Base-by-base conservation (phyloP, 2,329 filamentous ascomycete genomes). In the Aspergillus chevalieri region DNA sequence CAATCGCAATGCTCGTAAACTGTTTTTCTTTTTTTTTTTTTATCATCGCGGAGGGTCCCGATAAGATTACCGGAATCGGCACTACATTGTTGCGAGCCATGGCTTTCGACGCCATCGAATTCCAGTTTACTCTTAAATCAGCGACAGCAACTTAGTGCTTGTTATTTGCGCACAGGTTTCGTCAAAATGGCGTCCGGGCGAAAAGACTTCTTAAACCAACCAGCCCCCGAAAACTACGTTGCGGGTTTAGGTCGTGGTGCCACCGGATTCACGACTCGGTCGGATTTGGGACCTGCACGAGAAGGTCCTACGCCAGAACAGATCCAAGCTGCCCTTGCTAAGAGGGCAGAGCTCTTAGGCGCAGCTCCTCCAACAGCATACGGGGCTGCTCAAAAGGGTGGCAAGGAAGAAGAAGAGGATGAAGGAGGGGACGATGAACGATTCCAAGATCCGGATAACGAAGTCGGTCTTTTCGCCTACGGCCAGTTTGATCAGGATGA, bases 401-500 rank as follows among this genome's bases (percentile, higher is more conserved):
- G 62, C 38, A 78, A 80, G 52, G 80, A 82, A 15, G 75, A 78
- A 44, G 84, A 87, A 46, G 82, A 87, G 15, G 84, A 86, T 12
- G 33, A 87, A 30, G 85, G 86, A 47, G 85, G 86, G 49, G 84
- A 87, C 47, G 85, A 89, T 49, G 86, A 87, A 33, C 82, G 92
- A 43, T 97, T 90, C 64, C 90, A 95, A 65, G 93, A 98, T 66
- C 93, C 93, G 1, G 93, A 98, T 62, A 97, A 97, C 64, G 93
- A 98, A 69, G 87, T 93, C 44, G 93, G 94, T 4, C 77, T 98
- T 19, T 98, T 98, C 64, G 91, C 93, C 3, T 92, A 89, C 49
- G 93, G 93, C 33, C 87, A 93, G 61, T 98, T 95, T 74, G 93
- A 97, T 68, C 87, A 93, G 68, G 93, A 98, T 49, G 93, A 98